Evolutionary conservation across 2,329 filamentous ascomycete species (phyloP).

Genomic region (Magnaporthales sp.): DNA sequence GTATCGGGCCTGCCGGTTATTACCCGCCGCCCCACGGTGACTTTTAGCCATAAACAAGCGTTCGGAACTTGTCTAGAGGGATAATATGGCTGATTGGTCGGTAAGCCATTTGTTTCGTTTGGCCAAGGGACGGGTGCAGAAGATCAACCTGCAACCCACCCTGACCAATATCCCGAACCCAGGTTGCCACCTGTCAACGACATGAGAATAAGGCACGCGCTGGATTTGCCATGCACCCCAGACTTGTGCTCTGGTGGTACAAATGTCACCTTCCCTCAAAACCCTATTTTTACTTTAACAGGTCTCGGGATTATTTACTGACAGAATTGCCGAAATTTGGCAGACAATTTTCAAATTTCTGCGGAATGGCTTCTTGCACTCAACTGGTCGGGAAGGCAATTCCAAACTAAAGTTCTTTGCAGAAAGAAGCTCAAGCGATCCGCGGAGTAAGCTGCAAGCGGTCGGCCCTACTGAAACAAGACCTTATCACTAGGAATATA

Average conservation of each 20-base stretch:
- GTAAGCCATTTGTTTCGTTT: neutral
- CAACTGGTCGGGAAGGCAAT: too few relatives aligned
- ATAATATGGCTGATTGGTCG: neutral
- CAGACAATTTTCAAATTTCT: too few relatives aligned
- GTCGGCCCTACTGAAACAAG: neutral
- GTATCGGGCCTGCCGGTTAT: neutral
- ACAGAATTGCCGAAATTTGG: neutral
- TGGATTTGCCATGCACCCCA: neutral
- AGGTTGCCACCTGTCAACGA: neutral
- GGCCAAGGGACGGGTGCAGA: neutral
- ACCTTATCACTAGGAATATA: neutral
- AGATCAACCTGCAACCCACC: neutral
- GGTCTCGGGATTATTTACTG: neutral
- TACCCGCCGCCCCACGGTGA: neutral
- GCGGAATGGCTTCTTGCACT: too few relatives aligned
- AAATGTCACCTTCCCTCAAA: neutral
- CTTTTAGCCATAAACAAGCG: neutral
- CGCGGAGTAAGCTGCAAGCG: neutral
- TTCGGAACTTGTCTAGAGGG: neutral
- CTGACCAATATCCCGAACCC: neutral
- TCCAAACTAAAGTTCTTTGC: too few relatives aligned
- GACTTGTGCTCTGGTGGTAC: neutral
- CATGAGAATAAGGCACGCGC: neutral
- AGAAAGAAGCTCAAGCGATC: neutral
- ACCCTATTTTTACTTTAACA: neutral